Percentiles rank a stretch among this genome's conserved stretches.
These are phyloP conservation scores for Alloascoidea africana DNA, from an alignment of 805 yeast genomes.

Conservation along the genomic window DNA sequence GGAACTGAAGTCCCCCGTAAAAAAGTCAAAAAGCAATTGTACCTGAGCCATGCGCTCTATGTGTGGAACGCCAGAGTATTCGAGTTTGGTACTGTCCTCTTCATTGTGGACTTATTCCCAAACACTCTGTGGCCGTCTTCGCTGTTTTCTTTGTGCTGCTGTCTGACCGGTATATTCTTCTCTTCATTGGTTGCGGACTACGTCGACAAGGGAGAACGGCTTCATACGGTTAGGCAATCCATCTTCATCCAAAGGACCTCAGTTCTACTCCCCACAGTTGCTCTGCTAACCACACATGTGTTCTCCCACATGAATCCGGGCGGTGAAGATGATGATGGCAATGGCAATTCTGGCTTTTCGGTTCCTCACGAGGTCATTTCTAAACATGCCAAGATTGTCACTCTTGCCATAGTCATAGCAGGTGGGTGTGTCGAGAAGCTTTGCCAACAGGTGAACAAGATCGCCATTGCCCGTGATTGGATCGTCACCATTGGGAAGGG, in stretches of 20 bases:
- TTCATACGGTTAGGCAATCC: slow-evolving; percentile 18
- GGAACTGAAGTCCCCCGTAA: too few relatives aligned
- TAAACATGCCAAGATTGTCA: background rate
- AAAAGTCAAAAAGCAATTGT: slow-evolving; percentile 8
- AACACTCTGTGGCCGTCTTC: slow-evolving; percentile 21
- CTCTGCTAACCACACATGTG: slow-evolving; percentile 7
- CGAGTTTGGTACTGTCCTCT: slow-evolving; percentile 22
- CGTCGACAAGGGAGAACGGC: slow-evolving; percentile 16
- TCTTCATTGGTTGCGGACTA: slow-evolving; percentile 16
- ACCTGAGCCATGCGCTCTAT: slow-evolving; percentile 20
- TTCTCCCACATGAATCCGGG: slow-evolving; percentile 5
- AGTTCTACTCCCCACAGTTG: slow-evolving; percentile 8
- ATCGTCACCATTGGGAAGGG: slow-evolving; percentile 19
- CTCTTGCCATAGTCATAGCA: slow-evolving; percentile 10
- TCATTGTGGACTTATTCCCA: slow-evolving; percentile 20
- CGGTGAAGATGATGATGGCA: too few relatives aligned
- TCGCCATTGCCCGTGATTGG: slow-evolving; percentile 27
- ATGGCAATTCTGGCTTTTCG: too few relatives aligned
- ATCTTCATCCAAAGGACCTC: slow-evolving; percentile 14
- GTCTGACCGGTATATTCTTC: slow-evolving; percentile 15
- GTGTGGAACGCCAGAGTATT: slow-evolving; percentile 25
- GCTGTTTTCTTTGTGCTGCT: slow-evolving; percentile 18
- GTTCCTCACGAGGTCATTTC: too few relatives aligned
- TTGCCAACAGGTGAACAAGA: slow-evolving; percentile 19
- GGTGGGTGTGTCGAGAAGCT: slow-evolving; percentile 21